Evolutionary conservation across 768 basidiomycete genomes (phyloP).

Genomic region (Suillus occidentalis): DNA sequence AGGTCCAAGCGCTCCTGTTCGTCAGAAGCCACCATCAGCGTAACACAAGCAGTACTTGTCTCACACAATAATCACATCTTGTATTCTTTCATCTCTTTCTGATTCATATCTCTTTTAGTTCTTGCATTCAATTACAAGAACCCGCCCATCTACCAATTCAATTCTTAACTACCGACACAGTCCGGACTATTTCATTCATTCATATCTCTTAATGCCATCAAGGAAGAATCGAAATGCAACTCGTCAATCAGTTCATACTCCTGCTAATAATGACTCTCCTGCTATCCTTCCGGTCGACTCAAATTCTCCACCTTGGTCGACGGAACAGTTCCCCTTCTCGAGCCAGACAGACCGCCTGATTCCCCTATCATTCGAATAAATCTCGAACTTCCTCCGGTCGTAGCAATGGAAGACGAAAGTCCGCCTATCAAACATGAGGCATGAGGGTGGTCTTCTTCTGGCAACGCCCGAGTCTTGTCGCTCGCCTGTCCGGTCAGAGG

Average conservation of each 20-base stretch:
- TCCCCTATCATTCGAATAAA: slow-evolving; percentile 10
- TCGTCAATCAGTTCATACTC: slow-evolving; percentile 20
- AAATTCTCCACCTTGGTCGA: slow-evolving; percentile 22
- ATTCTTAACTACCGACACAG: slow-evolving; percentile 16
- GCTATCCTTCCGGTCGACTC: slow-evolving; percentile 35
- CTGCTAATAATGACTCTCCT: slow-evolving; percentile 21
- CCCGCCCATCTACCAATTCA: slow-evolving; percentile 3
- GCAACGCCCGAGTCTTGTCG: slow-evolving; percentile 13
- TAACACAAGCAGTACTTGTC: background rate
- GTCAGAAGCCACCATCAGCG: background rate
- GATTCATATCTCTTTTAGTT: slow-evolving; percentile 11
- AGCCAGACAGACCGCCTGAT: slow-evolving; percentile 14
- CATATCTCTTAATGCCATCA: slow-evolving; percentile 31
- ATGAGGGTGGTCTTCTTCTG: slow-evolving; percentile 26
- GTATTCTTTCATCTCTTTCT: slow-evolving; percentile 4
- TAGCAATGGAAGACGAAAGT: slow-evolving; percentile 24
- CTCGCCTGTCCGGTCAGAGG: slow-evolving; percentile 13
- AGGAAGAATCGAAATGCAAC: slow-evolving; percentile 24
- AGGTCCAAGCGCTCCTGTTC: background rate
- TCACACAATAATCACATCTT: slow-evolving; percentile 1
- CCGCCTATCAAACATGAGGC: slow-evolving; percentile 27
- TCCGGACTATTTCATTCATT: slow-evolving; percentile 10
- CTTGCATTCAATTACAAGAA: slow-evolving; percentile 36
- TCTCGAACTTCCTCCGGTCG: slow-evolving; percentile 12
- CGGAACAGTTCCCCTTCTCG: slow-evolving; percentile 13